Percentiles rank a stretch among this genome's conserved stretches.
phyloP scores from a whole-genome alignment of 2,329 filamentous ascomycete genomes.

The Pseudogymnoascus sp. region DNA sequence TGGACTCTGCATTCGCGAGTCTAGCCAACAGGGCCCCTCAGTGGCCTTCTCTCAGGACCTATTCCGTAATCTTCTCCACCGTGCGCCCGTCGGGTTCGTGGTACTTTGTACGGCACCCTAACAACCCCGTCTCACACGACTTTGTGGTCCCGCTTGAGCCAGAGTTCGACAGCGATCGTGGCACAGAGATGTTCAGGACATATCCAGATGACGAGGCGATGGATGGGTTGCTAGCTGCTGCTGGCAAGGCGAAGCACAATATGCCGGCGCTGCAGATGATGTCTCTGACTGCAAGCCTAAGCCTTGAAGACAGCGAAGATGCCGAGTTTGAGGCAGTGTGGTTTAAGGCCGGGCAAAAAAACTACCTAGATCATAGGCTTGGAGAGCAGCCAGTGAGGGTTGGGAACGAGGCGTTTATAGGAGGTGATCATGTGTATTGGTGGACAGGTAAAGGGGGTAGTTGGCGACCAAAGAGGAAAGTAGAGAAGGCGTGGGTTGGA shows the following conservation, averaged over 20 bases:
- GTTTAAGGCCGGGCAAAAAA: not conserved
- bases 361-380: not conserved
- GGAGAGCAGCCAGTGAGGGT: not conserved
- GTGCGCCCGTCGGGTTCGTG: not conserved
- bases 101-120: constrained; percentile 8
- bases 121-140: not conserved
- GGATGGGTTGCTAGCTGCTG: not conserved
- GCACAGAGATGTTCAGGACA: not conserved
- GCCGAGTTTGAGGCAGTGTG: constrained; percentile 2
- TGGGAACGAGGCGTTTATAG: not conserved
- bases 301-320: not conserved
- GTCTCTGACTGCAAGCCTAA: constrained; percentile 1
- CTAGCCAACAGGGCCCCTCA: not conserved
- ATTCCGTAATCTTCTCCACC: not conserved
- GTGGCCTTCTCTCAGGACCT: constrained; percentile 8
- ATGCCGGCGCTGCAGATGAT: constrained; percentile 9
- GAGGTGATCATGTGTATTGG: not conserved
- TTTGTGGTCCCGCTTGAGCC: not conserved
- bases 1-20: not conserved
- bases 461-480: not conserved
- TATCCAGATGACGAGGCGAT: constrained; percentile 9
- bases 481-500: not conserved
- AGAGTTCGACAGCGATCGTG: not conserved
- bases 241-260: not conserved
- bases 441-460: not conserved